A percentile compares a stretch with the other conserved stretches of the same genome.
Evolutionary conservation across 306 rosid species (phyloP).

Genomic region (Pyrus betulifolia): DNA sequence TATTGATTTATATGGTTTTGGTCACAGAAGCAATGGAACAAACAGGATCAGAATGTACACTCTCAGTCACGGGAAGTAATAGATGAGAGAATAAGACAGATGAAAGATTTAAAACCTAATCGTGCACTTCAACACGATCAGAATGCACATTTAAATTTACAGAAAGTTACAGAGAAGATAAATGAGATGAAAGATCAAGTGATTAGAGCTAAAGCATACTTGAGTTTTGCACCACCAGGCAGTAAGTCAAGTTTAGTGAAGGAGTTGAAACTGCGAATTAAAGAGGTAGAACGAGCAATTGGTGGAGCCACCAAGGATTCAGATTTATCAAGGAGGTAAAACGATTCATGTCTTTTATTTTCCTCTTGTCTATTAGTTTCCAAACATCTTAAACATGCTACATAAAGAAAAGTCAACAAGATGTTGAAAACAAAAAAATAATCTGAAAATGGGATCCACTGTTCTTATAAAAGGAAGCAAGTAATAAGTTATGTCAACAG

Average conservation of each 20-base stretch:
- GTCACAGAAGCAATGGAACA: slow-evolving; percentile 36
- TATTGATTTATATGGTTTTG: slow-evolving; percentile 10
- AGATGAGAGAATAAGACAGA: slow-evolving; percentile 25
- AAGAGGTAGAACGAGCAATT: slow-evolving; percentile 68
- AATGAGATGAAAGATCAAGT: slow-evolving; percentile 79
- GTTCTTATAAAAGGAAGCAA: neutral
- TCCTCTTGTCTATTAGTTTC: slow-evolving; percentile 8
- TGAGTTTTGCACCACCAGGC: slow-evolving; percentile 55
- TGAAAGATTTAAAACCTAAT: slow-evolving; percentile 16
- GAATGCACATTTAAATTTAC: slow-evolving; percentile 17
- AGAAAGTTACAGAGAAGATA: slow-evolving; percentile 40
- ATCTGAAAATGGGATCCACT: neutral
- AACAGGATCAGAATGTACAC: slow-evolving; percentile 24
- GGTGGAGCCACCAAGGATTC: slow-evolving; percentile 64
- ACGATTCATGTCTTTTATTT: slow-evolving; percentile 7
- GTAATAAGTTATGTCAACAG: neutral
- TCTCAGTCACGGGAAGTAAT: slow-evolving; percentile 20
- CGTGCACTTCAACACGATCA: slow-evolving; percentile 25
- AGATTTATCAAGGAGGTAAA: slow-evolving; percentile 65
- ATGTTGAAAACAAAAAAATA: neutral
- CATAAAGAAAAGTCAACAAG: neutral
- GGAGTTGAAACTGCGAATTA: slow-evolving; percentile 73
- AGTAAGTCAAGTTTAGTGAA: slow-evolving; percentile 63
- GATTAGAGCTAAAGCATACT: slow-evolving; percentile 75
- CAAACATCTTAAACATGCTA: neutral